Percentiles rank a stretch among this genome's conserved stretches.
Evolutionary conservation across 805 yeast genomes (phyloP).

Genomic region (Candida gorgasii): DNA sequence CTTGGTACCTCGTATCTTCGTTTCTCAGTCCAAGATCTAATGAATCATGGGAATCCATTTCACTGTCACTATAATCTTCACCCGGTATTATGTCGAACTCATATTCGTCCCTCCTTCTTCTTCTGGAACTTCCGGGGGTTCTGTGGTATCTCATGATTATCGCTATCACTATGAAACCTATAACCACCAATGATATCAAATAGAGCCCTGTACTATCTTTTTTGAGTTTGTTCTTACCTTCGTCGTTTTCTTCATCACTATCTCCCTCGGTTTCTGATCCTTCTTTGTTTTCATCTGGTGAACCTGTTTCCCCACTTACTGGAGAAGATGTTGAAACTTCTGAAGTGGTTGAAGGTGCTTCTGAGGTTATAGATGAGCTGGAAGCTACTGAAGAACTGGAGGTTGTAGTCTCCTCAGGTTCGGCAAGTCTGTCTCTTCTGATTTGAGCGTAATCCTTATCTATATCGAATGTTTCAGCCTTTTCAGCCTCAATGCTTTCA

Average conservation of each 20-base stretch:
- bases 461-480: slow-evolving; percentile 58
- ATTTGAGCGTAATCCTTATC: slow-evolving; percentile 47
- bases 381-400: background rate
- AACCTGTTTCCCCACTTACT: slow-evolving; percentile 4
- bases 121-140: slow-evolving; percentile 41
- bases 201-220: slow-evolving; percentile 58
- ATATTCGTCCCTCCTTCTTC: slow-evolving; percentile 62
- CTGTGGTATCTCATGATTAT: slow-evolving; percentile 46
- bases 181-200: slow-evolving; percentile 55
- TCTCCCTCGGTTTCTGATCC: slow-evolving; percentile 34
- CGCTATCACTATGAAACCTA: slow-evolving; percentile 57
- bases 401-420: slow-evolving; percentile 2
- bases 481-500: slow-evolving; percentile 62
- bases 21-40: slow-evolving; percentile 33
- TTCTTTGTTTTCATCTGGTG: slow-evolving; percentile 10
- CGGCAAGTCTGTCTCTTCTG: slow-evolving; percentile 26
- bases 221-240: slow-evolving; percentile 38
- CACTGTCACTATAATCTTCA: slow-evolving; percentile 51
- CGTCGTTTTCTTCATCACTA: slow-evolving; percentile 25
- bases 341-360: background rate
- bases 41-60: slow-evolving; percentile 31
- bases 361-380: slow-evolving; percentile 1
- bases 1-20: slow-evolving; percentile 29
- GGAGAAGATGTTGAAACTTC: slow-evolving; percentile 4
- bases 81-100: slow-evolving; percentile 79